Evolutionary conservation across 1,284 basidiomycete genomes (phyloP).

Genomic region (Ceratobasidium sp.): DNA sequence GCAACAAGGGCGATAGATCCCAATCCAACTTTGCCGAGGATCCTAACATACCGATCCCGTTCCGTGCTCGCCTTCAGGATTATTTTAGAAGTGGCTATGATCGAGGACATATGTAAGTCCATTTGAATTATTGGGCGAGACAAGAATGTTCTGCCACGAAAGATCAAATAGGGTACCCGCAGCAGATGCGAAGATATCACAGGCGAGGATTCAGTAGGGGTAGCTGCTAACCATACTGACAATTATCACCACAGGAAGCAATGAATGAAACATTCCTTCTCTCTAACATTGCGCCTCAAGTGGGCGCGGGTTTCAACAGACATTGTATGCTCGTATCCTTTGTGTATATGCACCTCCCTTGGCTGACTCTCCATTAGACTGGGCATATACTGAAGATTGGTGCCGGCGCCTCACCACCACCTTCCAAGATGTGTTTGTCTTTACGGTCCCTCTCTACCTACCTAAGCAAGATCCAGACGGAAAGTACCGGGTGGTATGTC

Average conservation of each 20-base stretch:
- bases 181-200: conserved; percentile 94
- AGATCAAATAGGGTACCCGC: conserved; percentile 82
- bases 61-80: conserved; percentile 88
- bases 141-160: conserved; percentile 8
- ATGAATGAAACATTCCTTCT: conserved; percentile 98
- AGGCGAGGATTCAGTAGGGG: conserved; percentile 60
- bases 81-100: conserved; percentile 97
- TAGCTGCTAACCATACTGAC: background rate
- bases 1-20: conserved; percentile 72
- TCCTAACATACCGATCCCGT: conserved; percentile 77
- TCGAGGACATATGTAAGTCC: conserved; percentile 90
- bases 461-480: conserved; percentile 87
- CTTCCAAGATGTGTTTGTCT: conserved; percentile 96
- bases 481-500: conserved; percentile 93
- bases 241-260: conserved; percentile 70
- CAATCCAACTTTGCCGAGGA: conserved; percentile 93
- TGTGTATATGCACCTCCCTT: background rate
- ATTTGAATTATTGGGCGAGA: background rate
- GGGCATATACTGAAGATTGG: conserved; percentile 98
- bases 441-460: conserved; percentile 97
- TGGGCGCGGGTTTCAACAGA: conserved; percentile 96
- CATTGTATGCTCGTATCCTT: conserved; percentile 74
- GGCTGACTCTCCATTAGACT: conserved; percentile 68
- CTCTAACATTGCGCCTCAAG: conserved; percentile 98
- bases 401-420: conserved; percentile 86